Percentiles rank a stretch among this genome's conserved stretches.
Conservation (phyloP, 805 yeast genomes). For the Jamesozyma gamospora region DNA sequence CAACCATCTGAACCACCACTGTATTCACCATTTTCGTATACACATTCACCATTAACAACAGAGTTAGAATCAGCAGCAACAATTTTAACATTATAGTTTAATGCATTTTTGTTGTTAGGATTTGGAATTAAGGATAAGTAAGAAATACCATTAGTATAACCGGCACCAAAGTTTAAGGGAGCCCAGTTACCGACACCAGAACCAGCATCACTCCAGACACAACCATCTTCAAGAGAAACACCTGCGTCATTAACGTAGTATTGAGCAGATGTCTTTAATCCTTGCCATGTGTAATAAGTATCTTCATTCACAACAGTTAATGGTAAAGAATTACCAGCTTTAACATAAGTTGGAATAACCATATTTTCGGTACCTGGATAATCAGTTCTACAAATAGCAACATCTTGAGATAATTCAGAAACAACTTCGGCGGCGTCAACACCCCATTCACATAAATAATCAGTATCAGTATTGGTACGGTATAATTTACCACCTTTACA, state of each 20-base stretch:
- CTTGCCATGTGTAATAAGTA: conserved; percentile 74
- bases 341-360: conserved; percentile 84
- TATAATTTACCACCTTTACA: conserved; percentile 81
- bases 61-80: conserved; percentile 59
- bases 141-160: conserved; percentile 59
- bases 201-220: conserved; percentile 83
- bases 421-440: conserved; percentile 57
- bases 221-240: conserved; percentile 81
- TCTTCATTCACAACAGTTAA: conserved; percentile 75
- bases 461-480: conserved; percentile 62
- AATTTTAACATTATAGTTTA: conserved; percentile 70
- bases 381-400: conserved; percentile 95
- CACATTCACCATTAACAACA: conserved; percentile 63
- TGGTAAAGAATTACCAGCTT: conserved; percentile 55
- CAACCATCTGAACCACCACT: conserved; percentile 68
- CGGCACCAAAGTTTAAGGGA: conserved; percentile 92
- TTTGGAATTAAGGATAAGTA: conserved; percentile 91
- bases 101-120: conserved; percentile 70
- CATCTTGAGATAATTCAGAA: conserved; percentile 51
- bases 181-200: conserved; percentile 96
- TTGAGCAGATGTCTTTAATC: conserved; percentile 82
- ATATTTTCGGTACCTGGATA: conserved; percentile 99
- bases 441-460: conserved; percentile 89
- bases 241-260: conserved; percentile 97
- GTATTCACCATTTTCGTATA: conserved; percentile 63